Conservation (phyloP, 441 rosid species). For the Corymbia calophylla region DNA sequence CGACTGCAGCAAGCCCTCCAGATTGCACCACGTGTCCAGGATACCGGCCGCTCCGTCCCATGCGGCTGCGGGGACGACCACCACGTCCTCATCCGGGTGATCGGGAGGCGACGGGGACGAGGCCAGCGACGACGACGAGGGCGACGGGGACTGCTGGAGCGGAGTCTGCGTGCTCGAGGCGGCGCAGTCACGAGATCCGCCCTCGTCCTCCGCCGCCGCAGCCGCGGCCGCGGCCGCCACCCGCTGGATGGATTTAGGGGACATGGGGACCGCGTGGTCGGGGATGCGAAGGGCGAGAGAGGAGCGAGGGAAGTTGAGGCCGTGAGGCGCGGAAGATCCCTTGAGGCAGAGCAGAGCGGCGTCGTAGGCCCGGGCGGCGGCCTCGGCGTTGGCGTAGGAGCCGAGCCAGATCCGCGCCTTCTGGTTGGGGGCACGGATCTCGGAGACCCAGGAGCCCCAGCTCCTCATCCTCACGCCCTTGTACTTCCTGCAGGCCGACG, state of each 20-base stretch:
- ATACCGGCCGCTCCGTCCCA: neutral
- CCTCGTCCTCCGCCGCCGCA: neutral
- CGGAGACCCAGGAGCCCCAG: slow-evolving; percentile 3
- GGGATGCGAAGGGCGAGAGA: neutral
- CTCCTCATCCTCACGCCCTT: slow-evolving; percentile 2
- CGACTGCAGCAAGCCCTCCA: neutral
- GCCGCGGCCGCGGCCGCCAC: neutral
- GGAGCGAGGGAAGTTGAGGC: neutral
- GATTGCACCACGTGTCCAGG: neutral
- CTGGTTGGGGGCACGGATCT: slow-evolving; percentile 2
- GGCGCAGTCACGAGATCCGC: neutral
- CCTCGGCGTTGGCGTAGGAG: neutral
- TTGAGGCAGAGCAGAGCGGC: neutral
- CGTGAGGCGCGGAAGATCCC: neutral
- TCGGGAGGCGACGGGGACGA: neutral
- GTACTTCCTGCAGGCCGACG: neutral
- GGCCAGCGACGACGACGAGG: neutral
- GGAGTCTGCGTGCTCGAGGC: neutral
- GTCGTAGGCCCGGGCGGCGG: slow-evolving; percentile 1
- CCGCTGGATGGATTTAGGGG: slow-evolving; percentile 1
- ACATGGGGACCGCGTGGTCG: neutral
- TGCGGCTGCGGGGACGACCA: neutral
- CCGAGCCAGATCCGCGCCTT: slow-evolving; percentile 1
- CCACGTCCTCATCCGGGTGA: neutral
- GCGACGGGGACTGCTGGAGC: neutral